Conservation (phyloP, 2,329 filamentous ascomycete genomes). For the Dactylonectria estremocensis region DNA sequence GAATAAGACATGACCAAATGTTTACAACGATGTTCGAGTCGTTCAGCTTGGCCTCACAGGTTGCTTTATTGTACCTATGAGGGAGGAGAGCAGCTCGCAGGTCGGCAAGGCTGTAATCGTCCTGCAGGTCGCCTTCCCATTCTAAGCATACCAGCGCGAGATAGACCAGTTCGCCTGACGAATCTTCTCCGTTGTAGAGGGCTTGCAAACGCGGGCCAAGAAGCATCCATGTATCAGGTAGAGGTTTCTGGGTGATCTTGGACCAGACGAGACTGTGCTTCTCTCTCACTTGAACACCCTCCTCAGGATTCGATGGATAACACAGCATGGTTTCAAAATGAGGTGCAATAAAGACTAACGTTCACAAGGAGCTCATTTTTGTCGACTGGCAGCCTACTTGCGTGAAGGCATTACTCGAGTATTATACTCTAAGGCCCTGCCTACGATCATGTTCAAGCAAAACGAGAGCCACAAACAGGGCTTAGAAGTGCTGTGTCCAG, state of each 20-base stretch:
- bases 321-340: too few species aligned
- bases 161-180: background rate
- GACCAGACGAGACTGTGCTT: too few species aligned
- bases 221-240: too few species aligned
- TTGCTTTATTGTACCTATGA: slow-evolving; percentile 17
- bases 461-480: slow-evolving; percentile 10
- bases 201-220: too few species aligned
- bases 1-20: too few species aligned
- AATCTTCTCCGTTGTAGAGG: too few species aligned
- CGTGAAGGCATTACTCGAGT: too few species aligned
- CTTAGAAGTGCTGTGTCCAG: slow-evolving; percentile 12
- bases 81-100: slow-evolving; percentile 23
- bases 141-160: slow-evolving; percentile 30
- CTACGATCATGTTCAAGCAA: slow-evolving; percentile 9
- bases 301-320: too few species aligned
- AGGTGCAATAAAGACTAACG: too few species aligned
- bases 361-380: slow-evolving; percentile 1
- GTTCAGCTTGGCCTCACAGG: slow-evolving; percentile 21
- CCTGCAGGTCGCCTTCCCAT: slow-evolving; percentile 24
- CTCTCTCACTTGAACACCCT: too few species aligned
- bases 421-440: slow-evolving; percentile 1
- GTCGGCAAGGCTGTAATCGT: slow-evolving; percentile 17
- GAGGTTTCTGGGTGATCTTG: too few species aligned
- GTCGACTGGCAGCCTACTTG: background rate
- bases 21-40: slow-evolving; percentile 6